Evolutionary conservation across 2,329 filamentous ascomycete genomes (phyloP).

Genomic region (Aspergillus sp.): DNA sequence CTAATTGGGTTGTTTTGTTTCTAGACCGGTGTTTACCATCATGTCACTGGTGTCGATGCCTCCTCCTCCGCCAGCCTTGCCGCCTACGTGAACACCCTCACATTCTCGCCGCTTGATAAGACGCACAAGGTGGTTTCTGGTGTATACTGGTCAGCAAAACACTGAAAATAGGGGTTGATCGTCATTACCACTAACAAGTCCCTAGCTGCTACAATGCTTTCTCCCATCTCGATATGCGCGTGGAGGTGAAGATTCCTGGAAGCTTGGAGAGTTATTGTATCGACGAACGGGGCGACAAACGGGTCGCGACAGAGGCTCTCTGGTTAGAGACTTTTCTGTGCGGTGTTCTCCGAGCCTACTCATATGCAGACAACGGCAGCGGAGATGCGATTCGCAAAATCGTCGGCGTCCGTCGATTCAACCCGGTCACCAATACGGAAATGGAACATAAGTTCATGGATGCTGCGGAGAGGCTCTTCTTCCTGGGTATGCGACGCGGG

Average conservation of each 20-base stretch:
- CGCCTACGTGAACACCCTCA: slow-evolving; percentile 97
- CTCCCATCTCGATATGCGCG: slow-evolving; percentile 95
- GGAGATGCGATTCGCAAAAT: slow-evolving; percentile 96
- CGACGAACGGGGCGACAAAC: slow-evolving; percentile 92
- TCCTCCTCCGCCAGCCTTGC: slow-evolving; percentile 96
- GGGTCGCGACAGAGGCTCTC: slow-evolving; percentile 85
- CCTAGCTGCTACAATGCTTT: slow-evolving; percentile 97
- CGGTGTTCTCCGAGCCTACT: slow-evolving; percentile 89
- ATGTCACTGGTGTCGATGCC: slow-evolving; percentile 95
- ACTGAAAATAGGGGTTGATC: neutral
- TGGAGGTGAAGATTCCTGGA: slow-evolving; percentile 94
- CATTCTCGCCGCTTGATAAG: slow-evolving; percentile 81
- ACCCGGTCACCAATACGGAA: slow-evolving; percentile 97
- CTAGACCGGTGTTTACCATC: slow-evolving; percentile 90
- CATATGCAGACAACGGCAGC: slow-evolving; percentile 92
- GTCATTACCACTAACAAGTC: slow-evolving; percentile 12
- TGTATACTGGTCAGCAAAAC: slow-evolving; percentile 72
- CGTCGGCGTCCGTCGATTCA: slow-evolving; percentile 94
- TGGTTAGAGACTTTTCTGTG: slow-evolving; percentile 98
- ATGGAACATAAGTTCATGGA: slow-evolving; percentile 94
- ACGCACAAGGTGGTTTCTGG: slow-evolving; percentile 89
- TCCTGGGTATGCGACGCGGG: slow-evolving; percentile 62
- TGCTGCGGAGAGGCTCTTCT: slow-evolving; percentile 91
- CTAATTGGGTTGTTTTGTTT: slow-evolving; percentile 9
- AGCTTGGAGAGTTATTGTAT: slow-evolving; percentile 97